A percentile compares a stretch with the other conserved stretches of the same genome.
phyloP scores from a whole-genome alignment of 768 basidiomycete genomes.

The Boletus rufocinnamomeus region DNA sequence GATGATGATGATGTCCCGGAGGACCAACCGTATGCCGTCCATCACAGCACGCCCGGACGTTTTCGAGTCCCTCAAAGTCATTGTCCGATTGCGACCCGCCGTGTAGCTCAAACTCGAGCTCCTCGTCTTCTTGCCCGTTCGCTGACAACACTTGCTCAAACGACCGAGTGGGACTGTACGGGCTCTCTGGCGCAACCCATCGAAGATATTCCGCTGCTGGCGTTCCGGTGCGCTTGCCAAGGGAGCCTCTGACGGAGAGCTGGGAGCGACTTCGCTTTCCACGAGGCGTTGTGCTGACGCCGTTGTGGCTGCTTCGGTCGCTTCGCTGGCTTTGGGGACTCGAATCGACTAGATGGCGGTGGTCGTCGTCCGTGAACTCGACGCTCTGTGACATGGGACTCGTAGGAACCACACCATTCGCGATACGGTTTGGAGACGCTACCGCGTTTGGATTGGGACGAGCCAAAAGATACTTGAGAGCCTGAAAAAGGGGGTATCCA shows the following conservation, averaged over 20 bases:
- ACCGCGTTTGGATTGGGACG: constrained; percentile 52
- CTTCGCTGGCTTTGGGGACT: constrained; percentile 80
- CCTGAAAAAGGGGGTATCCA: constrained; percentile 47
- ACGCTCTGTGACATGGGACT: constrained; percentile 50
- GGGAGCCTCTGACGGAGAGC: constrained; percentile 66
- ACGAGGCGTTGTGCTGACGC: constrained; percentile 74
- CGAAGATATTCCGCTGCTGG: constrained; percentile 90
- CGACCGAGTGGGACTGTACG: constrained; percentile 73
- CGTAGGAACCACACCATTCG: constrained; percentile 40
- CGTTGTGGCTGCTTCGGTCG: constrained; percentile 55
- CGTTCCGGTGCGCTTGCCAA: constrained; percentile 86
- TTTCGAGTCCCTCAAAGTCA: constrained; percentile 91
- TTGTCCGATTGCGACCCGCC: constrained; percentile 71
- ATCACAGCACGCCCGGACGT: constrained; percentile 91
- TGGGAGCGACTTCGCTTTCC: constrained; percentile 80
- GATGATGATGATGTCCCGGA: constrained; percentile 52
- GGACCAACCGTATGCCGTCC: constrained; percentile 84
- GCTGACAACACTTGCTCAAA: constrained; percentile 52
- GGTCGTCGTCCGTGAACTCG: constrained; percentile 55
- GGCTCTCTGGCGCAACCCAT: constrained; percentile 73
- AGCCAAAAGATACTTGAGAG: constrained; percentile 85
- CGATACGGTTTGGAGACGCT: constrained; percentile 31
- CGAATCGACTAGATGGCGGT: constrained; percentile 46
- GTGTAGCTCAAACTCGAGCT: constrained; percentile 82
- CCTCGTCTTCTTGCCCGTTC: constrained; percentile 52